Evolutionary conservation across 2,329 filamentous ascomycete genomes (phyloP).

Genomic region (Apiospora hydei): DNA sequence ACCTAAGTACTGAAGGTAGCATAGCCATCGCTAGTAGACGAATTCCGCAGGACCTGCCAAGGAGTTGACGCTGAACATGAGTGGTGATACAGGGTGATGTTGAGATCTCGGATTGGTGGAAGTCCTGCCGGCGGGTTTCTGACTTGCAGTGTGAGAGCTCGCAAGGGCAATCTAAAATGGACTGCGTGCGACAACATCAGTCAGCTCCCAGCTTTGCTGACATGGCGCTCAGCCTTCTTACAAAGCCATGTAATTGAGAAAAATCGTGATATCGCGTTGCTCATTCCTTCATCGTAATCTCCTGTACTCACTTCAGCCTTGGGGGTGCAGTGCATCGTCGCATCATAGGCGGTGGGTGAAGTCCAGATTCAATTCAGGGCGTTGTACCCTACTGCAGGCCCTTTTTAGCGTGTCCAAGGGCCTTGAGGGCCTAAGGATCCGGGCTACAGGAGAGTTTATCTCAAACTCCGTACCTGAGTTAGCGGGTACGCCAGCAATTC

Average conservation of each 20-base stretch:
- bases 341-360: not conserved
- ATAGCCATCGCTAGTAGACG: not conserved
- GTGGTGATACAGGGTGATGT: too few relatives aligned
- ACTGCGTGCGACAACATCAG: not conserved
- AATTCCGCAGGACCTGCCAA: not conserved
- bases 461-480: constrained; percentile 2
- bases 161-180: not conserved
- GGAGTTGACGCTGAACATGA: fast-evolving
- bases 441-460: not conserved
- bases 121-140: not conserved
- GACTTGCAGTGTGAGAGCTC: not conserved
- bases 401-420: not conserved
- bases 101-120: not conserved
- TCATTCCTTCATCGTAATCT: not conserved
- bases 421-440: not conserved
- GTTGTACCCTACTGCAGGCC: not conserved
- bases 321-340: not conserved
- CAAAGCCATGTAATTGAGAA: too few relatives aligned
- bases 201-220: not conserved
- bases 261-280: not conserved
- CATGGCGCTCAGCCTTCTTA: not conserved
- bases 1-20: not conserved
- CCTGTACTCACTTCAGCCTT: not conserved
- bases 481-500: not conserved
- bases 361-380: not conserved